Evolutionary conservation across 1,284 basidiomycete genomes (phyloP), one percentile per base, ranked within the genome.

Genomic region (Microbotryum scabiosae): DNA sequence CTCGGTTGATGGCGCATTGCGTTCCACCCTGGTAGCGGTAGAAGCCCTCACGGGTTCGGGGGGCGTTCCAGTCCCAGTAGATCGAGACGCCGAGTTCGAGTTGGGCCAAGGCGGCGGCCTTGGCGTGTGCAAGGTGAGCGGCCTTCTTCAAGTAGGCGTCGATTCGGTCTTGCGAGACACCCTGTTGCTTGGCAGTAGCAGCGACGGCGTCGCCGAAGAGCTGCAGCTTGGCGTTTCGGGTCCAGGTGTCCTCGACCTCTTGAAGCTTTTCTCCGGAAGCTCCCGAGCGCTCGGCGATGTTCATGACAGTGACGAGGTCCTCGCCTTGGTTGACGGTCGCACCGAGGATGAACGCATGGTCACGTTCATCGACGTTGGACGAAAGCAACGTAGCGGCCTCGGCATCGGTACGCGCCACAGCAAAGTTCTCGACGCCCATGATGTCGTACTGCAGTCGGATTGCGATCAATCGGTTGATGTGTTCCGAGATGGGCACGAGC

Each of bases 1-100:
- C 88, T 64, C 94, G 90, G 78, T 89, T 87, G 74, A 98, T 83
- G 23, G 92, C 93, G 73, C 90, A 94, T 74, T 88, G 84, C 7
- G 93, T 98, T 20, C 94, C 94, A 64, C 94, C 93, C 76, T 92
- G 90, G 82, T 94, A 97, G 69, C 92, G 85, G 82, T 94, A 97
- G 81, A 83, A 96, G 52, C 93, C 93, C 76, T 97, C 94, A 58
- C 93, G 84, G 0, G 94, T 97, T 59, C 94, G 82, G 51, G 93
- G 90, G 26, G 86, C 81, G 74, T 97, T 88, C 92, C 94, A 97
- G 77, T 93, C 82, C 87, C 90, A 97, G 82, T 76, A 79, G 49
- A 75, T 78, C 75, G 81, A 84, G 65, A 96, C 79, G 49, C 88
- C 88, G 73, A 86, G 88, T 66, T 88, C 83, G 68, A 82, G 82